Conservation (phyloP, 2,329 filamentous ascomycete genomes). For the Amauroascus niger region DNA sequence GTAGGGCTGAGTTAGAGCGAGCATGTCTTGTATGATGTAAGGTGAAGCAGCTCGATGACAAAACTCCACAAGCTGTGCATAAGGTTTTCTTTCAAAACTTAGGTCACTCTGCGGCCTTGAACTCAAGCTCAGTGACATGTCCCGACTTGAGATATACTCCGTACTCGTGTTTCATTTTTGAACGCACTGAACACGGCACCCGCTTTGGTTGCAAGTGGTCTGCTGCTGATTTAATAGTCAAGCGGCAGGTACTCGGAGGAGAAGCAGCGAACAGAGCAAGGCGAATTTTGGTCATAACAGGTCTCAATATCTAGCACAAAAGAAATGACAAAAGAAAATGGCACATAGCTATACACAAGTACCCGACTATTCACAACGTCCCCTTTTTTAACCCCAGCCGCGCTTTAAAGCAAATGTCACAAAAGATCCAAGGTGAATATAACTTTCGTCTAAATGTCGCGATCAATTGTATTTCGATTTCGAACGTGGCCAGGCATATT, state of each 20-base stretch:
- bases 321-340: background rate
- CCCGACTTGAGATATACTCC: too few relatives aligned
- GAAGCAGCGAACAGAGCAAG: too few relatives aligned
- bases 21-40: too few relatives aligned
- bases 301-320: background rate
- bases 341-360: conserved; percentile 1
- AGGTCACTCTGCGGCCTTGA: too few relatives aligned
- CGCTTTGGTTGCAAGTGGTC: too few relatives aligned
- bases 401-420: background rate
- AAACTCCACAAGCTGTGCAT: too few relatives aligned
- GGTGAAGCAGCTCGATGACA: too few relatives aligned
- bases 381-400: background rate
- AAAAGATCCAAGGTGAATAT: background rate
- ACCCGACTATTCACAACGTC: background rate
- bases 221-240: background rate
- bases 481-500: background rate
- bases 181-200: too few relatives aligned
- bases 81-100: too few relatives aligned
- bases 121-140: too few relatives aligned
- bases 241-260: background rate
- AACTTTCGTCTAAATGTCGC: conserved; percentile 2
- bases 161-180: too few relatives aligned
- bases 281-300: background rate
- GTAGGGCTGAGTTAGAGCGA: too few relatives aligned
- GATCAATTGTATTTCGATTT: background rate